Base-by-base conservation (phyloP, 441 rosid species). In the Gossypium davidsonii region DNA sequence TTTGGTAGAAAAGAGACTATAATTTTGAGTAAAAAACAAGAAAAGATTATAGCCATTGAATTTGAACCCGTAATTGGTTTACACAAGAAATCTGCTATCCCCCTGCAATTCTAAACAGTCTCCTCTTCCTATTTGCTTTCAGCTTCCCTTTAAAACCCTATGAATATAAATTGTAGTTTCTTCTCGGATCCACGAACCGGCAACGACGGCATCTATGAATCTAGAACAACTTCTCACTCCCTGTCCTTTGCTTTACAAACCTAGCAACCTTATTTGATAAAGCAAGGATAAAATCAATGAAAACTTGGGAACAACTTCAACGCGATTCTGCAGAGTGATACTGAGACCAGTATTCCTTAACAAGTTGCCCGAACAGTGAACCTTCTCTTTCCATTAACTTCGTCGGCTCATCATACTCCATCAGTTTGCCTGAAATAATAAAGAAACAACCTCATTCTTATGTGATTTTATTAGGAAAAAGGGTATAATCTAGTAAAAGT, bases 281-380 rank as follows among this genome's bases (percentile, higher is more conserved):
- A 39, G 46, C 8, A 44, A 26, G 23, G 20, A 26, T 4, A 12
- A 63, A 61, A 56, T 11, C 6, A 4, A 12, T 26, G n/a, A 12
- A 58, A 55, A 46, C 25, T 26, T 21, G 10, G 10, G 44, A 25
- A 15, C 46, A 68, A 73, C 64, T 72, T 78, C 83, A 88, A 34
- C 53, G 83, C 56, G 87, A 81, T 42, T 88, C 93, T 64, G 90
- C 89, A 3, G 94, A 82, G 0, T 85, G 82, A 75, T 85, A 80
- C 78, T 89, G 97, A 67, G 97, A 95, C 99, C 97, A 90, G 76
- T 89, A 91, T 76, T 90, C 98, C 84, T 89, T 86, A 9, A 90
- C 95, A 23, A 95, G 98, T 83, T 83, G 88, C 26, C 95, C 93
- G 20, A 90, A 90, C 77, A 95, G 75, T 0, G 98, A 95, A 26